phyloP scores from a whole-genome alignment of 2,329 filamentous ascomycete species.

The Cladosporium cucumerinum region DNA sequence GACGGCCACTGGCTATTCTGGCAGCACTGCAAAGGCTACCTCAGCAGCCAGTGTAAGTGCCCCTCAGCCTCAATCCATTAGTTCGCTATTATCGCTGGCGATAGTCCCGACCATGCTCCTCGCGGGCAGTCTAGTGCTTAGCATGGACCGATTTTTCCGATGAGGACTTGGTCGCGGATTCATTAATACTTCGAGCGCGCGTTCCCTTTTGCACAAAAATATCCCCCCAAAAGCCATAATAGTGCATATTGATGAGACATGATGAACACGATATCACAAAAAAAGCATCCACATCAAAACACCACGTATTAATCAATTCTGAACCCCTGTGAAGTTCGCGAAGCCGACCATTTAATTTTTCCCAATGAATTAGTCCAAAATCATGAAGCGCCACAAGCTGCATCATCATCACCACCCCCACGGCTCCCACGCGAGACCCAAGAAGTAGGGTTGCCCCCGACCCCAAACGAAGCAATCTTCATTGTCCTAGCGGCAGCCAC shows the following conservation, averaged over 20 bases:
- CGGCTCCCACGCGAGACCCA: slow-evolving; percentile 7
- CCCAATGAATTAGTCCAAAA: slow-evolving; percentile 1
- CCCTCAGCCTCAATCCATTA: slow-evolving; percentile 6
- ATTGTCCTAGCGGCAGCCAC: not conserved
- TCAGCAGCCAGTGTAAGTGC: slow-evolving; percentile 14
- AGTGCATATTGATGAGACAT: slow-evolving; percentile 12
- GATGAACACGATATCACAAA: slow-evolving; percentile 9
- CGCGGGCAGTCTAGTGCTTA: slow-evolving; percentile 9
- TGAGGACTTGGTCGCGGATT: slow-evolving; percentile 10
- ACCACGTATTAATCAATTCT: not conserved
- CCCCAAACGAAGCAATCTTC: not conserved
- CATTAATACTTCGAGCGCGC: slow-evolving; percentile 12
- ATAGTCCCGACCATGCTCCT: slow-evolving; percentile 15
- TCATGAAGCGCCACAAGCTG: slow-evolving; percentile 5
- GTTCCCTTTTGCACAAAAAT: slow-evolving; percentile 6
- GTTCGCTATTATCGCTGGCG: slow-evolving; percentile 13
- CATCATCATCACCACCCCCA: slow-evolving; percentile 9
- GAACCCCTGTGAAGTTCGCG: not conserved
- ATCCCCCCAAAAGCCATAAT: slow-evolving; percentile 3
- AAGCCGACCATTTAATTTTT: not conserved
- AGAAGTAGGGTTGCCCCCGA: slow-evolving; percentile 2
- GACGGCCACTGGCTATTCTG: not conserved
- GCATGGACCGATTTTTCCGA: slow-evolving; percentile 12
- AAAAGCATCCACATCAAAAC: not conserved
- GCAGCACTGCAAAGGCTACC: not conserved